phyloP scores from a whole-genome alignment of 495 filamentous ascomycete species.

The Aspergillus steynii region DNA sequence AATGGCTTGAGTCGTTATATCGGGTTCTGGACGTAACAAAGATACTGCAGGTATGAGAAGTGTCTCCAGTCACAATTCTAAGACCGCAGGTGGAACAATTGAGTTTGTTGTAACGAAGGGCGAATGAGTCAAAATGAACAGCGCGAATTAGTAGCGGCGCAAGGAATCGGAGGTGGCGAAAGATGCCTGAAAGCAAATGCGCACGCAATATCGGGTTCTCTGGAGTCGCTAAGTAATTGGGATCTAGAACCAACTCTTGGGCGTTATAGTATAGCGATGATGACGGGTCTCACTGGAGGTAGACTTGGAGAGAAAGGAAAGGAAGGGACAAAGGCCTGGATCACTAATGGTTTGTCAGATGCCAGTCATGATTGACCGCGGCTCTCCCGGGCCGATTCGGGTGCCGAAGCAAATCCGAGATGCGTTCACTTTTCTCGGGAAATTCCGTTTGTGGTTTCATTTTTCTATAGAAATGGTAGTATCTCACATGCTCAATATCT shows the following conservation, averaged over 20 bases:
- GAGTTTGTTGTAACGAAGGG: not conserved
- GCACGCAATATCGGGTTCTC: not conserved
- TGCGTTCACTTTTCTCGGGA: too few relatives aligned
- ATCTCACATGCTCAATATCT: too few relatives aligned
- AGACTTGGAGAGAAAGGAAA: conserved; percentile 10
- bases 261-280: not conserved
- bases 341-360: conserved; percentile 20
- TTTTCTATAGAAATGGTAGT: not conserved
- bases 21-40: too few relatives aligned
- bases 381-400: conserved; percentile 4
- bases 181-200: not conserved
- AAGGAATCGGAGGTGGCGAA: conserved; percentile 6
- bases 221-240: not conserved
- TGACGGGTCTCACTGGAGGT: not conserved
- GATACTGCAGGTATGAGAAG: not conserved
- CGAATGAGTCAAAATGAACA: not conserved
- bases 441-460: not conserved
- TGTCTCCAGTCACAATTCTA: not conserved
- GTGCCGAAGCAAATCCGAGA: not conserved
- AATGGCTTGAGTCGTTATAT: not conserved
- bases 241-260: not conserved
- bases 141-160: not conserved
- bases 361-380: conserved; percentile 13
- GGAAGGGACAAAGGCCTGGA: not conserved
- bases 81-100: not conserved